Evolutionary conservation across 176 grass and related monocot species (phyloP).

Genomic region (Coix lacrymajobi): DNA sequence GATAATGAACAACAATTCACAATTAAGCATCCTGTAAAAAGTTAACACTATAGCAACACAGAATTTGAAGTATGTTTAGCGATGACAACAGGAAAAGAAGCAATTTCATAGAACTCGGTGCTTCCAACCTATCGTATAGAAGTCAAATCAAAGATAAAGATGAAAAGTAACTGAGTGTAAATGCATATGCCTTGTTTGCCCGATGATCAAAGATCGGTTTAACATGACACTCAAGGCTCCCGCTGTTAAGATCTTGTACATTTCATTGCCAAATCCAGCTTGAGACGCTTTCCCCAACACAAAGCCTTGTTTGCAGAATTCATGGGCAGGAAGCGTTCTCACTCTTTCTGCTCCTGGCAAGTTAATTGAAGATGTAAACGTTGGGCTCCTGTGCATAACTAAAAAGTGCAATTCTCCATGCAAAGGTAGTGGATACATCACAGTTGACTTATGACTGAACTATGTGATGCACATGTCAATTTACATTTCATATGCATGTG

Average conservation of each 20-base stretch:
- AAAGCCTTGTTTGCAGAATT: slow-evolving; percentile 94
- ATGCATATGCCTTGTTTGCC: slow-evolving; percentile 90
- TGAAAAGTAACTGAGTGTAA: slow-evolving; percentile 41
- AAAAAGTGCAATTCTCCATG: slow-evolving; percentile 12
- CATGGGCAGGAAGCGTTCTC: slow-evolving; percentile 52
- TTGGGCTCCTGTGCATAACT: slow-evolving; percentile 6
- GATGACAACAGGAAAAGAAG: neutral
- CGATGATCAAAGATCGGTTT: slow-evolving; percentile 91
- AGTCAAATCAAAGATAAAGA: slow-evolving; percentile 24
- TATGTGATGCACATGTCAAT: neutral
- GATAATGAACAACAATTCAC: neutral
- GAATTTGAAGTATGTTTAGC: neutral
- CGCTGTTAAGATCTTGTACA: slow-evolving; percentile 92
- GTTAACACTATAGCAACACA: neutral
- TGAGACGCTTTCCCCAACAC: slow-evolving; percentile 91
- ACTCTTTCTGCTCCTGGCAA: slow-evolving; percentile 76
- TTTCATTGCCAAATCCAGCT: slow-evolving; percentile 96
- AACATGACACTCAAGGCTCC: slow-evolving; percentile 89
- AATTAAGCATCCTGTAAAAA: neutral
- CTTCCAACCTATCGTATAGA: neutral
- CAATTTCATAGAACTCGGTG: neutral
- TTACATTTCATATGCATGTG: neutral
- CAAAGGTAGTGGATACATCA: slow-evolving; percentile 12
- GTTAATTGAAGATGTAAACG: slow-evolving; percentile 55
- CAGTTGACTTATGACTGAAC: neutral